Base-by-base conservation (phyloP, 225 moss, liverwort and hornwort genomes). In the Polytrichum commune region DNA sequence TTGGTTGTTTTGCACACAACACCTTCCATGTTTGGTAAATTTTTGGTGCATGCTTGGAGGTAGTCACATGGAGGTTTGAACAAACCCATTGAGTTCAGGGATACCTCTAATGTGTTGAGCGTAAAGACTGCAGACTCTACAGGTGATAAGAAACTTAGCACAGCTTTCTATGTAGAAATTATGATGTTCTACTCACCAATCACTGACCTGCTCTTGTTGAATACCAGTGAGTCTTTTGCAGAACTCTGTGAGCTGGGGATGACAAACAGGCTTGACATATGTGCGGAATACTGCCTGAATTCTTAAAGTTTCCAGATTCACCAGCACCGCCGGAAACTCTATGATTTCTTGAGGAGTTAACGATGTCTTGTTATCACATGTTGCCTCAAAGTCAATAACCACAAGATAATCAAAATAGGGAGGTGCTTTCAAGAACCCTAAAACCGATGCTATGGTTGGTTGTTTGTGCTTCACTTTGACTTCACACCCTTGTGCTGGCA, bases 311-410 rank as follows among this genome's bases (percentile, higher is more conserved):
- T 68, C 67, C 53, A 85, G 76, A 23, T 85, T 85, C 29, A 85
- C 81, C 35, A 81, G 76, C 28, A 85, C 74, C 38, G 81, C 78
- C 24, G 79, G 79, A 74, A 85, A 79, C 32, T 81, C 79, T 18
- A 85, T 55, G 53, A 85, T 81, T 53, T 85, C 81, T 38, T 78
- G 81, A 53, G 78, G 85, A 28, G 27, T 57, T 54, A 73, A 54
- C 1, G 53, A 24, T 10, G 55, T 1, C 26, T 10, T 18, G 8
- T 60, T 23, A 55, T 81, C 79, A 64, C 85, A 81, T 22, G 85
- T 85, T 54, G 76, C 69, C 70, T 85, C 85, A 65, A 85, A 81
- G 64, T 82, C 85, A 7, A 85, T 85, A 27, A 73, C 85, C 63
- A 85, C 60, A 60, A 85, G 62, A 32, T 82, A 85, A 56, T 81